Evolutionary conservation across 2,329 filamentous ascomycete genomes (phyloP).

Genomic region (Colletotrichum lentis): DNA sequence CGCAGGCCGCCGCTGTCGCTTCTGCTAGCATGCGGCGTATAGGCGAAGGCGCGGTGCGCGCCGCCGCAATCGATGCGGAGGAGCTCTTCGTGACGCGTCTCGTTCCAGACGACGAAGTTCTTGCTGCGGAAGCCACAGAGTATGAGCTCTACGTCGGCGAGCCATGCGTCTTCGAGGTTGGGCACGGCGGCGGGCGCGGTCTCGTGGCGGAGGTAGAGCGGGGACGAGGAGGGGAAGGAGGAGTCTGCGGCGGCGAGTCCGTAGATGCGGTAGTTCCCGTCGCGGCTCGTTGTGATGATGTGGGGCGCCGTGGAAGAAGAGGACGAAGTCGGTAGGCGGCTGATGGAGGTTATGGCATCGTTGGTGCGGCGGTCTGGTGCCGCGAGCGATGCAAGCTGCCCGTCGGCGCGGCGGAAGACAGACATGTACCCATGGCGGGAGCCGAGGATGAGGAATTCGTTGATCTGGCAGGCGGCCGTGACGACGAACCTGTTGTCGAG

Average conservation of each 20-base stretch:
- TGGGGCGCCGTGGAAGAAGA: constrained; percentile 45
- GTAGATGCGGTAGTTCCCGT: constrained; percentile 78
- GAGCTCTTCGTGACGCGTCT: constrained; percentile 73
- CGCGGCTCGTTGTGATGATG: constrained; percentile 77
- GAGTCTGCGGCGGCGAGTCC: constrained; percentile 45
- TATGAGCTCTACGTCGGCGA: constrained; percentile 66
- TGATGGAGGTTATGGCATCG: constrained; percentile 75
- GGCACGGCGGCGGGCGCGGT: constrained; percentile 75
- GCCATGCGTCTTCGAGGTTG: constrained; percentile 77
- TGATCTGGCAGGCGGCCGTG: constrained; percentile 55
- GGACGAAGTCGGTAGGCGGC: constrained; percentile 51
- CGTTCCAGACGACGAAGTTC: constrained; percentile 83
- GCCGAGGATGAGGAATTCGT: constrained; percentile 59
- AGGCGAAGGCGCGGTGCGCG: constrained; percentile 79
- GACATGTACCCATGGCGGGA: constrained; percentile 62
- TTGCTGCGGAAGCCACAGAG: constrained; percentile 84
- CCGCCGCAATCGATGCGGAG: constrained; percentile 83
- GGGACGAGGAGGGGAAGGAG: constrained; percentile 48
- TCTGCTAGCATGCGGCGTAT: constrained; percentile 41
- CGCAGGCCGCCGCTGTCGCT: constrained; percentile 49
- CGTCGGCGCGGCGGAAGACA: constrained; percentile 45
- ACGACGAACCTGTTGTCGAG: constrained; percentile 60
- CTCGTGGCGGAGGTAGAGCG: constrained; percentile 71
- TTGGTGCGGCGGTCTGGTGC: constrained; percentile 53
- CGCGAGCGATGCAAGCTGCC: constrained; percentile 44